Evolutionary conservation across 169 alveolate species (phyloP).

Genomic region (Plasmodium fragile): DNA sequence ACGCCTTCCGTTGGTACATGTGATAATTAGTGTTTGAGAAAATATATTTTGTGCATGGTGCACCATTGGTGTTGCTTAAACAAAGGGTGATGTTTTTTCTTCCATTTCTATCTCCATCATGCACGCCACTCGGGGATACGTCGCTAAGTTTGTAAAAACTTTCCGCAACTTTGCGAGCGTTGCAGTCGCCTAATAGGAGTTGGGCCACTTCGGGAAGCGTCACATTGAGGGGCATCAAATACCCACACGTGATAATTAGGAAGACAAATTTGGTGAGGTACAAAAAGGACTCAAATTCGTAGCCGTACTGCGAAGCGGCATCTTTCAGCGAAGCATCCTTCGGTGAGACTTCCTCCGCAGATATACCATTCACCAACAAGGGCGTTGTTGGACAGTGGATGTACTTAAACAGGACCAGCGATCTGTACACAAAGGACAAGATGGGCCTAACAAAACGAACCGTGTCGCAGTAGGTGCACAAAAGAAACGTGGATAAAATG

Average conservation of each 20-base stretch:
- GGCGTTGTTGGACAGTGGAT: slow-evolving; percentile 60
- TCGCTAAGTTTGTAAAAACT: slow-evolving; percentile 14
- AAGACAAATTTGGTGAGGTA: slow-evolving; percentile 21
- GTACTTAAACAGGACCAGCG: slow-evolving; percentile 21
- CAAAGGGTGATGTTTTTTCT: background rate
- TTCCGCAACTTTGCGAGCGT: background rate
- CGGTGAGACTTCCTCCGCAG: background rate
- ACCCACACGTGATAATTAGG: slow-evolving; percentile 56
- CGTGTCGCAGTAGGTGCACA: slow-evolving; percentile 18
- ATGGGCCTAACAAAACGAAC: slow-evolving; percentile 42
- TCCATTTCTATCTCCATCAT: background rate
- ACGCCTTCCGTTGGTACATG: slow-evolving; percentile 24
- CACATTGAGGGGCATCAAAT: slow-evolving; percentile 61
- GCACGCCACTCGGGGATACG: background rate
- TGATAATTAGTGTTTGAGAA: slow-evolving; percentile 26
- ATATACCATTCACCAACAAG: slow-evolving; percentile 11
- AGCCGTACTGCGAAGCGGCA: slow-evolving; percentile 18
- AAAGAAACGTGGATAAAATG: slow-evolving; percentile 34
- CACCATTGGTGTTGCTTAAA: background rate
- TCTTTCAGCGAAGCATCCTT: background rate
- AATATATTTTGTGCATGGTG: background rate
- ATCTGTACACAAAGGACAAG: slow-evolving; percentile 34
- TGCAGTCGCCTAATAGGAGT: slow-evolving; percentile 9
- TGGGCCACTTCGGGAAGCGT: slow-evolving; percentile 31
- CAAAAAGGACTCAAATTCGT: slow-evolving; percentile 49